Base-by-base conservation (phyloP, 2,329 filamentous ascomycete genomes). In the Pseudogymnoascus sp. region DNA sequence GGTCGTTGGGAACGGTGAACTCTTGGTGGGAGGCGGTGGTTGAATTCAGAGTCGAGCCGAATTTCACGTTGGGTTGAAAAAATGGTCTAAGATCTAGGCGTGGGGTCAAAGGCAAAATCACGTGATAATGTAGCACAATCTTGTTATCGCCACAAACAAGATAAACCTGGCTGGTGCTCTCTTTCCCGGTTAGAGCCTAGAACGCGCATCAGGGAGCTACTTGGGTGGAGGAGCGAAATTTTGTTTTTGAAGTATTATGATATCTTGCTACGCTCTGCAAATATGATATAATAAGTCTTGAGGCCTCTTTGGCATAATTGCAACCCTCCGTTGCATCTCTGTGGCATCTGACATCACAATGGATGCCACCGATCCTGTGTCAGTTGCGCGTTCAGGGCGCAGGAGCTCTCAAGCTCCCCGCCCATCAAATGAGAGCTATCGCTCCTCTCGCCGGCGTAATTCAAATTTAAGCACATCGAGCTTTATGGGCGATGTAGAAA, bases 401-500 rank as follows among this genome's bases (percentile, higher is more conserved):
- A 72, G 70, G 64, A 71, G 68, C 63, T 73, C 70, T 21, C 64
- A 67, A n/a, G 64, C 65, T 48, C 67, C 68, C 66, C 64, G 63
- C 29, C 68, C 63, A 68, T 69, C 48, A 60, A 75, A 67, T 72
- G 68, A 67, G 68, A 70, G 66, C 66, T 66, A 60, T 35, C 42
- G 21, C 58, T 59, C 58, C 58, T 39, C 90, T 65, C 90, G 91
- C 74, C 80, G 87, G 61, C 80, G 88, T 62, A 80, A 81, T 67
- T 89, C 87, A 60, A 90, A 90, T 70, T 80, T 86, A 69, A 91
- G 89, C 76, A 85, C 82, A 75, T 81, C 87, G 36, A 96, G 91
- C 75, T 87, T 97, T 68, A 88, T 96, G 69, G 91, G 91, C 68
- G 91, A 96, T 75, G 92, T 97, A n/a, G 93, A 97, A 74, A 97